These are phyloP conservation scores for Geopyxis carbonaria DNA, from an alignment of 495 filamentous ascomycete species.

Conservation along the genomic window DNA sequence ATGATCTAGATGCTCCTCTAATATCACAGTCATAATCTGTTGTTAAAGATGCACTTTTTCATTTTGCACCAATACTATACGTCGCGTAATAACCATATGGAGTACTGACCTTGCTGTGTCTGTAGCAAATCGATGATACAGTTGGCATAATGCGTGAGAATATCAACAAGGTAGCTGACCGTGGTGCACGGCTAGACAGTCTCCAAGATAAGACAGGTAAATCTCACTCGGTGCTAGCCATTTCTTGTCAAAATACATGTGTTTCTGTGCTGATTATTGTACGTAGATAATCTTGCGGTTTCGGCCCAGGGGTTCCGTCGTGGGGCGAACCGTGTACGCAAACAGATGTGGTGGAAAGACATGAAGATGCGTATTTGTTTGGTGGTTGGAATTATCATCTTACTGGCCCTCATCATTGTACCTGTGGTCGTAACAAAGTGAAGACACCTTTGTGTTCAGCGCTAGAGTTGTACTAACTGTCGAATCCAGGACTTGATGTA, in stretches of 20 bases:
- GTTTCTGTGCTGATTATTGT: constrained; percentile 9
- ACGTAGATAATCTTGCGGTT: constrained; percentile 58
- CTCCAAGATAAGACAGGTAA: constrained; percentile 74
- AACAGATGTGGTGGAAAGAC: constrained; percentile 92
- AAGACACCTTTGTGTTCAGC: too few relatives aligned
- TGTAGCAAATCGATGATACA: constrained; percentile 89
- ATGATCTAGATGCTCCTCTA: not conserved
- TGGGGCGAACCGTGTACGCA: constrained; percentile 85
- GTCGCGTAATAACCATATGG: not conserved
- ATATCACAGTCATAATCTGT: not conserved
- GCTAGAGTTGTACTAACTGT: too few relatives aligned
- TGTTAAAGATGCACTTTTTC: not conserved
- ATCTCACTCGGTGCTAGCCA: constrained; percentile 2
- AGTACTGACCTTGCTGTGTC: too few relatives aligned
- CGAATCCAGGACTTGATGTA: too few relatives aligned
- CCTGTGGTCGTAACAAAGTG: constrained; percentile 50
- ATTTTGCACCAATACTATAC: constrained; percentile 2
- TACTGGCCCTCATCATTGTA: constrained; percentile 83
- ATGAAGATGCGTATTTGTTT: constrained; percentile 99
- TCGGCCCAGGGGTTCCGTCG: constrained; percentile 88
- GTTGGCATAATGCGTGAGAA: constrained; percentile 88
- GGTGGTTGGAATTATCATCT: constrained; percentile 67
- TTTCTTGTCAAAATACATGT: not conserved
- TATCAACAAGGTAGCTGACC: constrained; percentile 80
- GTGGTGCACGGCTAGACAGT: constrained; percentile 74